phyloP scores from a whole-genome alignment of 2,329 filamentous ascomycete species.

The Clathrospora elynae region DNA sequence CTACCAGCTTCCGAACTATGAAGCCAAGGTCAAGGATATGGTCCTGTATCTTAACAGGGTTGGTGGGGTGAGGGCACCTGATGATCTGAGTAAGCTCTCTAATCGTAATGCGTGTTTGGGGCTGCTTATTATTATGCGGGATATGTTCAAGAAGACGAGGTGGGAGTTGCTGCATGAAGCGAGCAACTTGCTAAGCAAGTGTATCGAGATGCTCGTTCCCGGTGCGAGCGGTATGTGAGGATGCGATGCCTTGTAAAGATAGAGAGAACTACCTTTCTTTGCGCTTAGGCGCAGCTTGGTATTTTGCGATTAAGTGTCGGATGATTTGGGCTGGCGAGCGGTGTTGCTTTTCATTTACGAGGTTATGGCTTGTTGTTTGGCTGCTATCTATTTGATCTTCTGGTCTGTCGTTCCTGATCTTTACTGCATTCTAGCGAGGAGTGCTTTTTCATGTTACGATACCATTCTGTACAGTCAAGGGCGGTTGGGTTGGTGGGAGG shows the following conservation, averaged over 20 bases:
- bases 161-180: constrained; percentile 95
- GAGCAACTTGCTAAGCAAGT: constrained; percentile 77
- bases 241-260: background rate
- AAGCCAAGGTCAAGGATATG: constrained; percentile 78
- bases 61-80: constrained; percentile 72
- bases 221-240: constrained; percentile 23
- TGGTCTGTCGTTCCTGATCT: constrained; percentile 14
- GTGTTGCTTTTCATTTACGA: constrained; percentile 15
- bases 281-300: constrained; percentile 2
- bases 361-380: constrained; percentile 10
- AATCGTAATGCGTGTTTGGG: constrained; percentile 85
- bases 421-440: constrained; percentile 20
- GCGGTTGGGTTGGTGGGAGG: constrained; percentile 6
- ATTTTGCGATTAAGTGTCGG: background rate
- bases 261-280: background rate
- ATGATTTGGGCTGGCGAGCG: background rate
- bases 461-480: constrained; percentile 12
- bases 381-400: constrained; percentile 1
- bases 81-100: constrained; percentile 72
- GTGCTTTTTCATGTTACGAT: constrained; percentile 11
- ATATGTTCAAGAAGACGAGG: constrained; percentile 78
- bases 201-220: constrained; percentile 66
- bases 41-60: constrained; percentile 74
- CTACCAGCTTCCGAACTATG: constrained; percentile 61
- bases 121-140: constrained; percentile 77